Base-by-base conservation (phyloP, 2,329 filamentous ascomycete genomes). In the Lachnellula hyalina region DNA sequence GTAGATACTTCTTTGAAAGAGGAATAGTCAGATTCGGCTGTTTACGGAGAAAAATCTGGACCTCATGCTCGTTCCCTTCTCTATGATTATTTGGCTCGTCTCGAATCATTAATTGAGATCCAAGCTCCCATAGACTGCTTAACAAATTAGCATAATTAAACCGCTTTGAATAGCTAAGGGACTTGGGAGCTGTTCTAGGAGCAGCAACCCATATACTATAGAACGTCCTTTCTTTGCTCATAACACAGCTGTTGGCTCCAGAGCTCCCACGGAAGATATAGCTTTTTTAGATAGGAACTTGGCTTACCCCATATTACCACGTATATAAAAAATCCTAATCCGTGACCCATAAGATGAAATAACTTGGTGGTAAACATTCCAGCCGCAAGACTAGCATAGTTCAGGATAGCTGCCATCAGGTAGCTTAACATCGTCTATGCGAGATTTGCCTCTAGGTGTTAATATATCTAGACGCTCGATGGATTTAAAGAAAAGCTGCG, bases 371-470 rank as follows among this genome's bases (percentile, higher is more conserved):
- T 42, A n/a, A 25, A 36, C 41, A 9, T 15, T 52, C 58, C 58
- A 60, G 2, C 58, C 58, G 41, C 58, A 60, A 17, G 50, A 38
- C 47, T 55, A 55, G 32, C 58, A 60, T 40, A 60, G 25, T 47
- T 54, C 51, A 17, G 17, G 46, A 47, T 47, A 14, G 5, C 46
- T 32, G 34, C 19, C 17, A 11, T 32, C 8, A n/a, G 23, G 23
- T 5, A 5, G 23, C 23, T 25, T 4, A 25, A 6, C 23, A 25
- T 25, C 6, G 23, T 6, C 23, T 25, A 25, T 25, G 19, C 19
- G 19, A 21, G 19, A 21, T 21, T 21, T 21, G 19, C 19, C 19
- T 21, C 19, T 21, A 21, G 19, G 19, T 21, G 19, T 3, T 21
- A 3, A 21, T 21, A 3, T 21, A 21, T 21, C 19, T 21, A 3